Evolutionary conservation across 768 basidiomycete species (phyloP), one percentile per base, ranked within the genome.

Genomic region (Mycena kentingensis): DNA sequence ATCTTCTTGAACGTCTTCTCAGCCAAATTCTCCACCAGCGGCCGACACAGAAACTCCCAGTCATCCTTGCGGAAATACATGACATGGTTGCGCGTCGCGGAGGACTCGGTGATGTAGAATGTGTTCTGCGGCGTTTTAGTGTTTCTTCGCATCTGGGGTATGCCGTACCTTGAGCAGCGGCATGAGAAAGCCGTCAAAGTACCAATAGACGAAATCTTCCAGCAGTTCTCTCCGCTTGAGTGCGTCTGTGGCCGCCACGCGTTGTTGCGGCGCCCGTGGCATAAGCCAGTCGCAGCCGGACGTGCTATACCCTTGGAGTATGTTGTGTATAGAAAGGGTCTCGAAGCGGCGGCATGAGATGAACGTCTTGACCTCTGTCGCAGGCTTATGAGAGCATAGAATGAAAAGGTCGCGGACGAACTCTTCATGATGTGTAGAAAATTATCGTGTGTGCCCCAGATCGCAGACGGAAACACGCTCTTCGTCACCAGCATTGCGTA

Each of bases 41-140:
- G 97, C 10, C 79, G 72, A 51, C 93, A 95, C 5, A 98, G 76
- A 3, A 69, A 72, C n/a, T 78, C 75, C 97, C 96, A 99, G 60
- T 96, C 94, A 46, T 96, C 93, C 49, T 98, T 93, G 11, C 92
- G 83, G 67, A 97, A 98, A 65, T 95, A 99, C 1, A 98, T 72
- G 1, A 95, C 78, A 37, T 83, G 82, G 54, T 94, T 89, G 34
- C 87, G 78, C 62, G 86, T 92, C 6, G 87, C 88, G 18, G 88
- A 85, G 0, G 95, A 92, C 58, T 98, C 91, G 0, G 97, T 98
- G 37, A 93, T 78, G 68, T 98, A 98, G 70, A 97, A 99, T 0
- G 87, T 86, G 3, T 92, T 92, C 95, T 98, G 49, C 3, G 2
- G n/a, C 13, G 21, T 5, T 32, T 5, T 15, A n/a, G n/a, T 49